Percentiles rank a stretch among this genome's conserved stretches.
phyloP scores from a whole-genome alignment of 2,329 filamentous ascomycete genomes.

The Xylaria sp. region DNA sequence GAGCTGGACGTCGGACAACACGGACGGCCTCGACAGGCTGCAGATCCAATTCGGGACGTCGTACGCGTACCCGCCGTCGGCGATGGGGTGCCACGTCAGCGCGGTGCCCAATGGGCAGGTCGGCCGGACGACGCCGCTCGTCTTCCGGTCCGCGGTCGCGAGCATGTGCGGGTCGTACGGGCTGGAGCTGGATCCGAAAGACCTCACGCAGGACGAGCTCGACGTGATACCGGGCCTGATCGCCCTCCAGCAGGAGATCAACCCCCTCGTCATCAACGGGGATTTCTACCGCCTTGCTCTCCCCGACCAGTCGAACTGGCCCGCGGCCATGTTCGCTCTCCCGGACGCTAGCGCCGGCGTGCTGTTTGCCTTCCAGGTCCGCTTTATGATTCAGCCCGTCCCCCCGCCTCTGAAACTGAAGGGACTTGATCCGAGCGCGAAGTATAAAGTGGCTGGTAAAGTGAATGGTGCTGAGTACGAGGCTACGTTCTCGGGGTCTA shows the following conservation, averaged over 20 bases:
- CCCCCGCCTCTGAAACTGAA: constrained; percentile 59
- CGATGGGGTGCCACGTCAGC: constrained; percentile 71
- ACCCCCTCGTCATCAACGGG: constrained; percentile 63
- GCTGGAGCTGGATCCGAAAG: constrained; percentile 64
- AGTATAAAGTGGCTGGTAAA: constrained; percentile 57
- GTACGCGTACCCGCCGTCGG: constrained; percentile 64
- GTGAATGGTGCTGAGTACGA: too few species aligned
- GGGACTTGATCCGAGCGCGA: constrained; percentile 60
- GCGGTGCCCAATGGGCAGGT: constrained; percentile 65
- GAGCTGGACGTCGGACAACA: constrained; percentile 70
- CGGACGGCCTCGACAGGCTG: constrained; percentile 65
- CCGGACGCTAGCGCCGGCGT: constrained; percentile 56
- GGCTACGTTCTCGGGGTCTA: constrained; percentile 59
- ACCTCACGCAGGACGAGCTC: constrained; percentile 57
- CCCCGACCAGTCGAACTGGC: constrained; percentile 66
- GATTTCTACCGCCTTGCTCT: constrained; percentile 64
- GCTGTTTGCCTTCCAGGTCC: constrained; percentile 66
- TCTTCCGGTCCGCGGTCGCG: constrained; percentile 68
- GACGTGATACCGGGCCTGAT: constrained; percentile 60
- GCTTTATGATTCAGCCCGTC: constrained; percentile 57
- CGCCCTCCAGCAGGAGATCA: constrained; percentile 58
- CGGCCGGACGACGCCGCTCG: constrained; percentile 58
- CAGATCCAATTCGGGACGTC: constrained; percentile 69
- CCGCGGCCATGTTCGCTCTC: constrained; percentile 64
- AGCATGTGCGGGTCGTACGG: constrained; percentile 73